A percentile compares a stretch with the other conserved stretches of the same genome.
Evolutionary conservation across 192 early-diverging fungal genomes (phyloP).

Genomic region (Linnemannia exigua): DNA sequence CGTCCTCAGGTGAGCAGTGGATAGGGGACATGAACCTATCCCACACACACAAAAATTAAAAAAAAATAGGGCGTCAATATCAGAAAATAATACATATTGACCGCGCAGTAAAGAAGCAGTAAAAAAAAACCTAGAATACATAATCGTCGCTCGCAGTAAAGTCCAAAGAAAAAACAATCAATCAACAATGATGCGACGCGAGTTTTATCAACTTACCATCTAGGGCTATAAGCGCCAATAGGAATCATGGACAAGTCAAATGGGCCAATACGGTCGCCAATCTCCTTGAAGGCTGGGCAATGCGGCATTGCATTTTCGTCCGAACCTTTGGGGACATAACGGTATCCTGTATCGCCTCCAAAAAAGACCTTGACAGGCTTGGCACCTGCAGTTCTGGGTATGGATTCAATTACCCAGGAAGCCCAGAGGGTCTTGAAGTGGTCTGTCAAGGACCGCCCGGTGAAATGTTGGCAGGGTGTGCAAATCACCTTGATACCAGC

Average conservation of each 20-base stretch:
- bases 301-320: conserved; percentile 68
- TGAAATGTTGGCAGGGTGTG: conserved; percentile 83
- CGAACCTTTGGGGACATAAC: conserved; percentile 62
- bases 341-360: conserved; percentile 87
- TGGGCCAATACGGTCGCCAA: conserved; percentile 79
- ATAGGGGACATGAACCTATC: conserved; percentile 75
- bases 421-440: conserved; percentile 85
- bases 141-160: no score
- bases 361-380: conserved; percentile 67
- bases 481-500: conserved; percentile 63
- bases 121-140: background rate
- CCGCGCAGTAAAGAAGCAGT: background rate
- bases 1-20: conserved; percentile 87
- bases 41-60: background rate
- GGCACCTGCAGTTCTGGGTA: conserved; percentile 48
- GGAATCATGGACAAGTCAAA: conserved; percentile 85
- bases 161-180: no score
- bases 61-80: background rate
- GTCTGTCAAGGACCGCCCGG: conserved; percentile 73
- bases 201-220: conserved; percentile 45
- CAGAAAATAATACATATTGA: background rate
- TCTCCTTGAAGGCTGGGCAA: conserved; percentile 89
- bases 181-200: background rate
- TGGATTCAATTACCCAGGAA: conserved; percentile 73
- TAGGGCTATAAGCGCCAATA: conserved; percentile 88